A percentile compares a stretch with the other conserved stretches of the same genome.
Evolutionary conservation across 2,329 filamentous ascomycete genomes (phyloP).

Genomic region (Colletotrichum nymphaeae): DNA sequence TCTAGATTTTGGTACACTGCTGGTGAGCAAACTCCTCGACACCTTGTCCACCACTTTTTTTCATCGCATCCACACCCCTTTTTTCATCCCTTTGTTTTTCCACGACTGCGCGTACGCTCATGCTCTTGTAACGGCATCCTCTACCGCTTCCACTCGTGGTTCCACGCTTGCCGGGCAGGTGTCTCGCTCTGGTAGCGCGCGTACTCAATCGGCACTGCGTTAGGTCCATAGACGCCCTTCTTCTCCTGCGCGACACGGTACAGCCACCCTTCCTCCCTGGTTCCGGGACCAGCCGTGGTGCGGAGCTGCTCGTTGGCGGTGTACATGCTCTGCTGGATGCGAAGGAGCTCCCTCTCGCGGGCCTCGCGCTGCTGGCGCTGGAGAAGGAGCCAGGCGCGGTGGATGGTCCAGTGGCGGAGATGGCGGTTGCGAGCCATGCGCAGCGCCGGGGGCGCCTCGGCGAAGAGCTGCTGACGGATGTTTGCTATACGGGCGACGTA

Average conservation of each 20-base stretch:
- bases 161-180: constrained; percentile 85
- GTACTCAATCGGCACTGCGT: constrained; percentile 91
- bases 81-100: not conserved
- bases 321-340: constrained; percentile 85
- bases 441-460: constrained; percentile 73
- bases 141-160: constrained; percentile 86
- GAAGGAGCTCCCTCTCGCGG: constrained; percentile 77
- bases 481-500: constrained; percentile 57
- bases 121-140: not conserved
- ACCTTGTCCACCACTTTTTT: not conserved
- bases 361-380: constrained; percentile 74
- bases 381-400: constrained; percentile 92
- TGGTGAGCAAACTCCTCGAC: not conserved
- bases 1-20: constrained; percentile 13
- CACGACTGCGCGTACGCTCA: not conserved
- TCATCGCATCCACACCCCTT: not conserved
- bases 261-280: constrained; percentile 74
- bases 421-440: constrained; percentile 88
- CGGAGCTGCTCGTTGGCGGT: constrained; percentile 87
- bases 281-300: constrained; percentile 66
- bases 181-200: constrained; percentile 86
- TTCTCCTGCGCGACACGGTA: constrained; percentile 93
- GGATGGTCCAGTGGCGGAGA: constrained; percentile 98
- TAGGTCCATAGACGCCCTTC: constrained; percentile 80
- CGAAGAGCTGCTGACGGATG: constrained; percentile 61